Base-by-base conservation (phyloP, 192 early-diverging fungal genomes). In the Coemansia sp. region DNA sequence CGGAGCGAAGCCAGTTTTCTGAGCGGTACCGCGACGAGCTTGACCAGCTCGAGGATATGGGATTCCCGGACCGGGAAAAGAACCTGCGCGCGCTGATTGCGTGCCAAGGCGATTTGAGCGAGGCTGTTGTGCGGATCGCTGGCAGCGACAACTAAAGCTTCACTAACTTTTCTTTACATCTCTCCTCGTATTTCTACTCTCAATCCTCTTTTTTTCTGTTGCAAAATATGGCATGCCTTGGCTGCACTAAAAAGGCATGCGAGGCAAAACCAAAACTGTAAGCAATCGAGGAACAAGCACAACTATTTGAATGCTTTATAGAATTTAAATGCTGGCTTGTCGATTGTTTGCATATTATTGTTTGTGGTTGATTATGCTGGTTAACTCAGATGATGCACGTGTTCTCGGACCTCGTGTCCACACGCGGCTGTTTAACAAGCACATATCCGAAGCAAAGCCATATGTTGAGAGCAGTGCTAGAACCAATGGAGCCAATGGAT, bases 31-130 rank as follows among this genome's bases (percentile, higher is more conserved):
- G 79, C 55, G 65, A 78, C 48, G 84, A 91, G 80, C 74, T 94
- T 37, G 84, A 74, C 12, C 88, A 88, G 60, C 73, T 98, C 37
- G 88, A 92, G 63, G 94, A 97, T 59, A 98, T 98, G 96, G 96
- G 96, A 19, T 98, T 98, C 68, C 77, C 83, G 56, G 91, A 95
- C 75, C 87, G 86, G 29, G 80, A 82, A 19, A 87, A 88, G 61
- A 98, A 98, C 77, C 80, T 98, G 27, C 84, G 91, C 11, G 95
- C 94, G 8, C 80, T 98, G 41, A 86, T 92, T 41, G 86, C 86
- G 29, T 87, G 92, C 10, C 85, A 91, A 31, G 96, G 96, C 22
- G 91, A 96, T 71, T 89, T 97, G 39, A 81, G 88, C 54, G 86
- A 87, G 17, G 95, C 96, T 6, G 86, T 98, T 43, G 94, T 21